Evolutionary conservation across 164 flowering plant species (phyloP).

Genomic region (Protea cynaroides): DNA sequence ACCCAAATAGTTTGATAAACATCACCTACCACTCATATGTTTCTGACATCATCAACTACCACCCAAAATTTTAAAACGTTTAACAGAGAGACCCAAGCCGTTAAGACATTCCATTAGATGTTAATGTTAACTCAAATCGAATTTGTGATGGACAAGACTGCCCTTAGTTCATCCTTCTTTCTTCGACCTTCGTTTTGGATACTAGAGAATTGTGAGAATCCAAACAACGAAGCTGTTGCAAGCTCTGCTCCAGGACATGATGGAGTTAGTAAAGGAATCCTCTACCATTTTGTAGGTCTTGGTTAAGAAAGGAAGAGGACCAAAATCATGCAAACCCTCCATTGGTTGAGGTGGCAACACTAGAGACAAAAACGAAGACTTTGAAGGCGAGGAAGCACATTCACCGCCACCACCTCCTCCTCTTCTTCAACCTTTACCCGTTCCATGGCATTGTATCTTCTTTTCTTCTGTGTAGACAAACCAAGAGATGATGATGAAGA

Average conservation of each 20-base stretch:
- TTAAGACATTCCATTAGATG: no score
- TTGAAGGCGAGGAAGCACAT: not conserved
- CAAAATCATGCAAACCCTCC: slow-evolving; percentile 47
- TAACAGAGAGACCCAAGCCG: no score
- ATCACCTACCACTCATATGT: no score
- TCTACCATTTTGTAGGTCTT: slow-evolving; percentile 75
- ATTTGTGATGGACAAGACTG: no score
- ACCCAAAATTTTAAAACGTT: no score
- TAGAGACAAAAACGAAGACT: not conserved
- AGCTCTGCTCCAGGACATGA: slow-evolving; percentile 53
- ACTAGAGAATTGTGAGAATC: slow-evolving; percentile 44
- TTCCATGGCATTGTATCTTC: slow-evolving; percentile 9
- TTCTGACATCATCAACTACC: no score
- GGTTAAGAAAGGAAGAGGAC: slow-evolving; percentile 68
- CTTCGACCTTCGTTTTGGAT: no score
- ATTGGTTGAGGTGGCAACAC: slow-evolving; percentile 27
- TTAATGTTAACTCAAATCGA: no score
- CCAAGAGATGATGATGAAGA: not conserved
- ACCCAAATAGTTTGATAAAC: no score
- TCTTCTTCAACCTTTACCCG: slow-evolving; percentile 9
- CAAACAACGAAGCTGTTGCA: slow-evolving; percentile 56
- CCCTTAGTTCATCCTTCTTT: no score
- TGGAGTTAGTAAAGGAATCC: slow-evolving; percentile 45
- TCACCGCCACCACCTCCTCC: not conserved
- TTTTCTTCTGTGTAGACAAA: not conserved